phyloP scores from a whole-genome alignment of 257 asterid genomes.

The Nicotiana tabacum region DNA sequence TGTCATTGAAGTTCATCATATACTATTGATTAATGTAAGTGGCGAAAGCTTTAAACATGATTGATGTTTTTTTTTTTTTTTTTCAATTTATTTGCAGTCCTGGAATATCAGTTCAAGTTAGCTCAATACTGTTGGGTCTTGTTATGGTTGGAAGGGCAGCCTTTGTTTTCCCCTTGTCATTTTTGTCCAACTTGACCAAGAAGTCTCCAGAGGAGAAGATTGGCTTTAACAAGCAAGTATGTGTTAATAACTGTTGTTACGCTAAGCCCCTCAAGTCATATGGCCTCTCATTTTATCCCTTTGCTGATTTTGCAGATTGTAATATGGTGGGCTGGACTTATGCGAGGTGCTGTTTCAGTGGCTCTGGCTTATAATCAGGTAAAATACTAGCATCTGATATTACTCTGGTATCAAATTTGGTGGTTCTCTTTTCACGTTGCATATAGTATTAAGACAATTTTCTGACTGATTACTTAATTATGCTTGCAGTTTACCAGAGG shows the following conservation, averaged over 20 bases:
- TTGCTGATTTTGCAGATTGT: conserved; percentile 45
- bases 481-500: conserved; percentile 67
- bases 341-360: conserved; percentile 99
- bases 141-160: conserved; percentile 91
- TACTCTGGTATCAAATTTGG: background rate
- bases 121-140: conserved; percentile 84
- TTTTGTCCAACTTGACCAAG: conserved; percentile 81
- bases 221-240: conserved; percentile 71
- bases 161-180: conserved; percentile 88
- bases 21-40: background rate
- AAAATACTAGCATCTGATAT: background rate
- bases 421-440: background rate
- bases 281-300: background rate
- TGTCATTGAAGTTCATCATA: background rate
- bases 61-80: background rate
- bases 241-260: conserved; percentile 16
- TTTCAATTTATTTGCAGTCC: conserved; percentile 46
- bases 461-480: background rate
- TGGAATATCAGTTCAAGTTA: conserved; percentile 53
- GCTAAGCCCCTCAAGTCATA: background rate
- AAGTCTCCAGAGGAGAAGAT: conserved; percentile 57
- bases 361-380: conserved; percentile 99
- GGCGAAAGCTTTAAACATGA: background rate
- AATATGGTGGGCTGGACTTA: conserved; percentile 99
- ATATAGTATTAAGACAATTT: background rate